phyloP scores from a whole-genome alignment of 768 basidiomycete genomes.

The Macrolepiota fuliginosa region DNA sequence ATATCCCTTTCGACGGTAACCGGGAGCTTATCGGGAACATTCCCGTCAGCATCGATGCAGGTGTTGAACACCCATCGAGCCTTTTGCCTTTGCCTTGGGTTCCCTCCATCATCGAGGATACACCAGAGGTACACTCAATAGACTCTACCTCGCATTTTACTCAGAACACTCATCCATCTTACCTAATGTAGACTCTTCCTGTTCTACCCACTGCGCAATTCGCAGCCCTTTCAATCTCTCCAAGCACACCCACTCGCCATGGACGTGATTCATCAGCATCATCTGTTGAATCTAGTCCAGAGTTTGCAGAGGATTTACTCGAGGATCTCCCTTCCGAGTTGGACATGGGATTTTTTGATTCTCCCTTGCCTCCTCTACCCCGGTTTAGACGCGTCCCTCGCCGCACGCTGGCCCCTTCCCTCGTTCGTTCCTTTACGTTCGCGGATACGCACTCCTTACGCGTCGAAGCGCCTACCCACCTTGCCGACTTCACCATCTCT shows the following conservation, averaged over 20 bases:
- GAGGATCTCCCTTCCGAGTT: conserved; percentile 37
- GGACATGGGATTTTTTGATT: conserved; percentile 34
- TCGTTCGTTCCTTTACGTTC: conserved; percentile 43
- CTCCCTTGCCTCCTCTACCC: conserved; percentile 26
- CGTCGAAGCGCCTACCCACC: conserved; percentile 28
- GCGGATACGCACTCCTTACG: conserved; percentile 34
- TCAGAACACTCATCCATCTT: conserved; percentile 15
- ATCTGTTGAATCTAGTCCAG: conserved; percentile 59
- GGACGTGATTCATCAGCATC: conserved; percentile 47
- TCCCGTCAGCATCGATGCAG: conserved; percentile 34
- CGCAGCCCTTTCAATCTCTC: conserved; percentile 54
- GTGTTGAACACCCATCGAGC: conserved; percentile 36
- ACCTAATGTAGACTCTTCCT: conserved; percentile 23
- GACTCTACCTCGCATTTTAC: not conserved
- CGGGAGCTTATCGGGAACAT: conserved; percentile 29
- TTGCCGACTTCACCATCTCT: conserved; percentile 36
- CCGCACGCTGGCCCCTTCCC: conserved; percentile 30
- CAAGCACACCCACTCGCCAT: conserved; percentile 47
- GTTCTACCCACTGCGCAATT: conserved; percentile 42
- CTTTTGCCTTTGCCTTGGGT: conserved; percentile 30
- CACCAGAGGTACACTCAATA: conserved; percentile 3
- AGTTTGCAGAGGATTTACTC: conserved; percentile 34
- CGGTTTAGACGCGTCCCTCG: conserved; percentile 26
- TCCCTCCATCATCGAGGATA: not conserved
- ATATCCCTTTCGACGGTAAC: conserved; percentile 34